phyloP scores from a whole-genome alignment of 2,329 filamentous ascomycete genomes.

The Falciphora oryzae region DNA sequence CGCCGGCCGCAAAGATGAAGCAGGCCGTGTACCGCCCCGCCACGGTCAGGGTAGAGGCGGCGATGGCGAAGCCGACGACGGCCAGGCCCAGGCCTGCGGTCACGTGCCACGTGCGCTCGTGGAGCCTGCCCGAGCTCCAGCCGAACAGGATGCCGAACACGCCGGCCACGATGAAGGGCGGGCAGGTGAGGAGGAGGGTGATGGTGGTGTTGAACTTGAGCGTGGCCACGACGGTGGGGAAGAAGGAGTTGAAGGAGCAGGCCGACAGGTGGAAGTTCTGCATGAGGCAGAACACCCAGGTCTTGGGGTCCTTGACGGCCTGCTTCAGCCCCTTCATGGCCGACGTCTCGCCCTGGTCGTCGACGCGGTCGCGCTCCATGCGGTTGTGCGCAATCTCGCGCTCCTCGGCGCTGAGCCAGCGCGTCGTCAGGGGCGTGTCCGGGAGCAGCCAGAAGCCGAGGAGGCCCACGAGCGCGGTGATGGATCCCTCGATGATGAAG shows the following conservation, averaged over 20 bases:
- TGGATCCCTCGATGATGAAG: slow-evolving; percentile 29
- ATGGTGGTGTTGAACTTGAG: slow-evolving; percentile 31
- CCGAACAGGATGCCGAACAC: slow-evolving; percentile 15
- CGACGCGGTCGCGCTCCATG: slow-evolving; percentile 24
- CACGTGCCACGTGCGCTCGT: slow-evolving; percentile 10
- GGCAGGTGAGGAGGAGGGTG: slow-evolving; percentile 39
- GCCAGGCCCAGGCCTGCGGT: background rate
- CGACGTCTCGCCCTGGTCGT: slow-evolving; percentile 18
- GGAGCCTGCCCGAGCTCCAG: slow-evolving; percentile 3
- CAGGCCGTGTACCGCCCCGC: slow-evolving; percentile 42
- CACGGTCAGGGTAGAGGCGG: slow-evolving; percentile 16
- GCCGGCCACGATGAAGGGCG: slow-evolving; percentile 37
- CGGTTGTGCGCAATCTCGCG: slow-evolving; percentile 20
- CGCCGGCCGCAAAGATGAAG: slow-evolving; percentile 38
- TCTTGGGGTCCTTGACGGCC: slow-evolving; percentile 20
- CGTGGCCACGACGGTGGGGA: slow-evolving; percentile 26
- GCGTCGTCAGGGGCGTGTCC: slow-evolving; percentile 19
- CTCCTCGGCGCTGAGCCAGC: slow-evolving; percentile 20
- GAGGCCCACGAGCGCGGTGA: slow-evolving; percentile 26
- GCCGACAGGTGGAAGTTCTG: slow-evolving; percentile 17
- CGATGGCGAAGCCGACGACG: slow-evolving; percentile 6
- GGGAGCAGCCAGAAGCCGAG: slow-evolving; percentile 18
- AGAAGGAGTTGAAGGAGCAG: slow-evolving; percentile 18
- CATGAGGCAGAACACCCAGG: slow-evolving; percentile 20
- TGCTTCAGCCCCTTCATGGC: slow-evolving; percentile 18